Base-by-base conservation (phyloP, 371 early-diverging fungal species). In the Lichtheimia corymbifera region DNA sequence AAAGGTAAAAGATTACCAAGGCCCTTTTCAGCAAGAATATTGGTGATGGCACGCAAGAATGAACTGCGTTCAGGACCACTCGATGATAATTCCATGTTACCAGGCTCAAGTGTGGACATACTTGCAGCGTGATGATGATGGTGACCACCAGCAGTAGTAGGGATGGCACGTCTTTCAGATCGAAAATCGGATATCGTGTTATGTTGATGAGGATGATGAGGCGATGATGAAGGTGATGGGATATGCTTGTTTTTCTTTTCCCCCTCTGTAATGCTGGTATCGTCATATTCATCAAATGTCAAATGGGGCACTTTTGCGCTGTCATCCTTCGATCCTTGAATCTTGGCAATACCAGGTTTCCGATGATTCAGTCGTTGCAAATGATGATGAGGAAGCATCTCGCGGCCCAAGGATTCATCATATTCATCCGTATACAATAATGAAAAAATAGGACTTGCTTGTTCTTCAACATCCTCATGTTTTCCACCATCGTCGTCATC, bases 41-140 rank as follows among this genome's bases (percentile, higher is more conserved):
- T 90, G 5, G 93, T 81, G 9, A 93, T 72, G 0, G 93, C 89
- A 68, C 88, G 87, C 73, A 94, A 85, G 47, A 93, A 79, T 0
- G 92, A 91, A 18, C 76, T 75, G 17, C 82, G 64, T 53, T 79
- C 72, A 40, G 57, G 59, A 12, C 61, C 67, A 53, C 63, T 61
- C 0, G 69, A 57, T 2, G 73, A 63, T 57, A 71, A 64, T n/a
- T 77, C 77, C 9, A 73, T 6, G 9, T 47, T 47, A 5, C n/a
- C 47, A 22, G 47, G 5, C 14, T 47, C 47, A 9, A 35, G 6
- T 0, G 35, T 35, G 6, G 35, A 35, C 35, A 35, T 35, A 35
- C 35, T 35, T 9, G 35, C 35, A 35, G 35, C 35, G 35, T 35
- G 35, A 9, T 35, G 35, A 35, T 35, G 30, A 30, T 27, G 2